Evolutionary conservation across 129 eudicot genomes (phyloP), one percentile per base, ranked within the genome.

Genomic region (Flaveria ramosissima): DNA sequence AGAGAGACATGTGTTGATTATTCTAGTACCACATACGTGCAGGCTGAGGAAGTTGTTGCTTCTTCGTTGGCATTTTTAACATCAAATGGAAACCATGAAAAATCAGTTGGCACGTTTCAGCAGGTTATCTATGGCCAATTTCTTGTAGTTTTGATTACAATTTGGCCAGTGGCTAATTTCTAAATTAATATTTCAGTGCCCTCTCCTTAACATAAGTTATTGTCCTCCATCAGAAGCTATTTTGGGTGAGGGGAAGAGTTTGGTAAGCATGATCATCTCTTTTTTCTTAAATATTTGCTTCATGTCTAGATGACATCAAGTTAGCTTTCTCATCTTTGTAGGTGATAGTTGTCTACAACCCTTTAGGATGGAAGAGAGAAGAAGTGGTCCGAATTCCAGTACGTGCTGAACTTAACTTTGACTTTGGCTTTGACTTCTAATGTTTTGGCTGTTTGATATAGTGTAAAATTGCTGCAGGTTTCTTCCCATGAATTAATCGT

Each of bases 321-420:
- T 46, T 23, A 74, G 59, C 73, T 8, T 55, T 66, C 27, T 24
- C 75, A 61, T 43, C 20, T 55, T 55, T 77, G 17, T 63, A 93
- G 97, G 93, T 89, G 69, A 83, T 94, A 42, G 77, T 91, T 76
- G 88, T 84, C 79, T 92, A 91, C 88, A 94, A 94, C 70, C 81
- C 99, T 73, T 77, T 94, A 65, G 99, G 96, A 74, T 94, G 99
- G 97, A 81, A 83, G 79, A 91, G 99, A 84, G 90, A 94, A 64
- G 99, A 94, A 81, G 93, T 91, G 59, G 86, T 94, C 82, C 93
- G 92, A 77, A 80, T 94, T 80, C 99, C 97, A 60, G 99, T 94
- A 70, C 85, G 99, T 91, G 73, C 57, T 76, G 12, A 27, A 56
- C 51, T 73, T 21, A 68, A 19, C 48, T 53, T 14, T 43, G 50